phyloP scores from a whole-genome alignment of 164 flowering plant genomes.

The Vitis cinerea region DNA sequence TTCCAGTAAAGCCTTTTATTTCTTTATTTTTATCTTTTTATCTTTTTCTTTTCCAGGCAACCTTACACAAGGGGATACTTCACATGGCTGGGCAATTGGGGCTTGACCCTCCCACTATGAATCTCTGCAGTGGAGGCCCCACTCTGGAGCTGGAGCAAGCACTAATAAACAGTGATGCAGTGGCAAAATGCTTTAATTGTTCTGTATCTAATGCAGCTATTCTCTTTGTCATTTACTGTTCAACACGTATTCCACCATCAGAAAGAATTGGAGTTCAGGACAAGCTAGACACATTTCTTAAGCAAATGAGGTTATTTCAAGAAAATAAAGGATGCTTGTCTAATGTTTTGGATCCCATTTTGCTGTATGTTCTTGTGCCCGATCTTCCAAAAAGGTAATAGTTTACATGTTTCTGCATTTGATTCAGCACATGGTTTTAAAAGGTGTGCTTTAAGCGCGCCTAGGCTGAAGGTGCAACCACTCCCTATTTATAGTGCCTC shows the following conservation, averaged over 20 bases:
- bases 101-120: constrained; percentile 95
- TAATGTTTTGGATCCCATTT: constrained; percentile 40
- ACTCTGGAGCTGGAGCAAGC: constrained; percentile 76
- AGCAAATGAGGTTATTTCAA: constrained; percentile 27
- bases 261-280: constrained; percentile 50
- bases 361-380: constrained; percentile 72
- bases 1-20: neutral
- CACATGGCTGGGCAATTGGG: constrained; percentile 99
- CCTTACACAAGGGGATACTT: constrained; percentile 73
- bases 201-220: constrained; percentile 71
- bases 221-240: constrained; percentile 70
- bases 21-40: neutral
- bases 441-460: too few species aligned
- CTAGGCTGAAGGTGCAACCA: too few species aligned
- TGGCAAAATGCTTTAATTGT: constrained; percentile 70
- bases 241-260: constrained; percentile 36
- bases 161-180: constrained; percentile 80
- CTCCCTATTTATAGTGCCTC: too few species aligned
- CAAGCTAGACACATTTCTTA: constrained; percentile 37
- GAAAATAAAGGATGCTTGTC: constrained; percentile 20
- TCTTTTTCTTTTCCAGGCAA: constrained; percentile 57
- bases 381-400: constrained; percentile 85
- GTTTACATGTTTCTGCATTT: constrained; percentile 7
- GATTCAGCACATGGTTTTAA: neutral
- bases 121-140: constrained; percentile 59